Evolutionary conservation across 306 rosid species (phyloP).

Genomic region (Lotus japonicus): DNA sequence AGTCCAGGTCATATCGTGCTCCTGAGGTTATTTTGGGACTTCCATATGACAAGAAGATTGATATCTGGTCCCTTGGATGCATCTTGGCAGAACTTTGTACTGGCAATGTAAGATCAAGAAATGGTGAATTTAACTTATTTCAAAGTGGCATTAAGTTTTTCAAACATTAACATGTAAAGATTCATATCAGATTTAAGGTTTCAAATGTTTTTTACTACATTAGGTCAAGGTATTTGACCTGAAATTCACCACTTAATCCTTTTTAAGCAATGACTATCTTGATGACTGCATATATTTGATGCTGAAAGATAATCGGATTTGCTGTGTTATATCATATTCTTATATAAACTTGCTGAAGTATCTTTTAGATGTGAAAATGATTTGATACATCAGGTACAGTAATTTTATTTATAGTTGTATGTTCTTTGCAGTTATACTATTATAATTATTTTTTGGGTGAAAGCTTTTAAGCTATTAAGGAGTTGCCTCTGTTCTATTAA

Average conservation of each 20-base stretch:
- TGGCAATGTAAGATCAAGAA: conserved; percentile 73
- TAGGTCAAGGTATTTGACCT: not conserved
- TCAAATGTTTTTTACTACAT: not conserved
- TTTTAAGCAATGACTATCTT: not conserved
- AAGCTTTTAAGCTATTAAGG: not conserved
- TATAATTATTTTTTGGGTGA: not conserved
- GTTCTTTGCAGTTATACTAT: not conserved
- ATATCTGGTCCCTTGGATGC: conserved; percentile 99
- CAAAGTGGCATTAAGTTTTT: conserved; percentile 2
- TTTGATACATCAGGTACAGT: not conserved
- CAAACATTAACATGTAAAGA: not conserved
- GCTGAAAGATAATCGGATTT: not conserved
- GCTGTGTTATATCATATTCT: not conserved
- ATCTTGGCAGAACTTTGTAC: conserved; percentile 97
- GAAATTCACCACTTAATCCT: not conserved
- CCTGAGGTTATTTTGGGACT: conserved; percentile 99
- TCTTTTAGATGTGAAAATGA: conserved; percentile 13
- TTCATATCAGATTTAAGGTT: not conserved
- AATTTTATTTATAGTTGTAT: not conserved
- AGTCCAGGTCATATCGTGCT: conserved; percentile 99
- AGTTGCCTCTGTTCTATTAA: not conserved
- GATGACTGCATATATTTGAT: not conserved
- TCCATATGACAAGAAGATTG: conserved; percentile 93
- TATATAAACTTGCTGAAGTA: not conserved
- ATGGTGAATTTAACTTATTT: not conserved